phyloP scores from a whole-genome alignment of 139 green algal species.

The Nannochloris sp. region DNA sequence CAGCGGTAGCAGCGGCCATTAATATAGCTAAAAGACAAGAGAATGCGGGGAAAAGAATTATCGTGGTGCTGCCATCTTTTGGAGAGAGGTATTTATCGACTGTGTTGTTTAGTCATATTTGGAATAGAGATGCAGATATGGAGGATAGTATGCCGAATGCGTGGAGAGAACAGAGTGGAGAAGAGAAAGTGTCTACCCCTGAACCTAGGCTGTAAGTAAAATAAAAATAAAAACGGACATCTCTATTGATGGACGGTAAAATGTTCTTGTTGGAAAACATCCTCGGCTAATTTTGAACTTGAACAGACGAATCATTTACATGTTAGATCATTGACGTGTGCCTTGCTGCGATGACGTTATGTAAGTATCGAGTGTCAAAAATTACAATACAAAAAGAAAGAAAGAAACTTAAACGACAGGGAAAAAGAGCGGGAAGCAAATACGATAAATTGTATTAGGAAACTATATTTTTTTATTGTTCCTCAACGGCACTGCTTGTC shows the following conservation, averaged over 20 bases:
- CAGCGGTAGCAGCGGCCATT: constrained; percentile 69
- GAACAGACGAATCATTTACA: too few relatives aligned
- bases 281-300: too few relatives aligned
- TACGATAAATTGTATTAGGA: too few relatives aligned
- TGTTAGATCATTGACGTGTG: too few relatives aligned
- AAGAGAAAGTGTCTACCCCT: constrained; percentile 29
- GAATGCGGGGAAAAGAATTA: constrained; percentile 91
- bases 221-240: background rate
- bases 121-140: constrained; percentile 33
- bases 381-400: too few relatives aligned
- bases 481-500: too few relatives aligned
- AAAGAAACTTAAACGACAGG: too few relatives aligned
- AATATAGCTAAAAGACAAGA: constrained; percentile 68
- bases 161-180: constrained; percentile 41
- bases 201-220: constrained; percentile 44
- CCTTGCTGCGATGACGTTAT: too few relatives aligned
- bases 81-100: constrained; percentile 92
- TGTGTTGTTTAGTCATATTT: constrained; percentile 80
- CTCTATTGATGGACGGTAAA: background rate
- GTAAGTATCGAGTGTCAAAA: too few relatives aligned
- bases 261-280: too few relatives aligned
- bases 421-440: too few relatives aligned
- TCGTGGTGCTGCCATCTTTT: constrained; percentile 85
- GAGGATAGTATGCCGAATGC: constrained; percentile 53
- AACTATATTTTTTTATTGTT: too few relatives aligned